Evolutionary conservation across 2,329 filamentous ascomycete genomes (phyloP), one percentile per base, ranked within the genome.

Genomic region (Ophiostoma sp.): DNA sequence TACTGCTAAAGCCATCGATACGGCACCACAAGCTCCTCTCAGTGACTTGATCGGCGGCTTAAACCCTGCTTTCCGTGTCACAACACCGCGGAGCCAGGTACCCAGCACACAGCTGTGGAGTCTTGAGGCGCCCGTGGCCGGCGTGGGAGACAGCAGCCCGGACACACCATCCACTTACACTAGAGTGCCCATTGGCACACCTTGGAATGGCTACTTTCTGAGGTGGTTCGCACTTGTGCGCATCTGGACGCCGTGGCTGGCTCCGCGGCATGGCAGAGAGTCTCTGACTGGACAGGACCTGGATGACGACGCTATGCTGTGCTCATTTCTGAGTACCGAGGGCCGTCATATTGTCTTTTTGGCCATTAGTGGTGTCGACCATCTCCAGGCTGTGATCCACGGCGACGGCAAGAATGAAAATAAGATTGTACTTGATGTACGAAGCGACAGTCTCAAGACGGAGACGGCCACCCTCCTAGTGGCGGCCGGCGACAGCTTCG

Each of bases 161-260:
- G 72, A 73, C 27, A 41, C 27, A 5, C 35, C 23, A 13, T 90
- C 92, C 4, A 82, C 85, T 0, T 83, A 84, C 69, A 84, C 83
- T 39, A 81, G 84, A 67, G 77, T 88, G 39, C 79, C 81, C 1
- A 79, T 96, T 0, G 92, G 92, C 0, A 80, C 80, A 1, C 90
- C 91, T 0, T 89, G 85, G 75, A 27, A 68, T 7, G 66, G 48
- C n/a, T 15, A 36, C 17, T 68, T 65, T 17, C 13, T 65, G 68
- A 87, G 90, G 74, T 96, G 93, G 88, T 94, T 97, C 77, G 88
- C 92, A 8, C 80, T 97, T 15, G 89, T 96, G 5, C 87, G 93
- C 23, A 82, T 92, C 3, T 95, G 89, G 87, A 86, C 85, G 44
- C 90, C 93, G 1, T 98, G 94, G 94, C 81, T 97, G 13, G 92